phyloP scores from a whole-genome alignment of 345 rosid genomes.

The Excoecaria cochinchinensis region DNA sequence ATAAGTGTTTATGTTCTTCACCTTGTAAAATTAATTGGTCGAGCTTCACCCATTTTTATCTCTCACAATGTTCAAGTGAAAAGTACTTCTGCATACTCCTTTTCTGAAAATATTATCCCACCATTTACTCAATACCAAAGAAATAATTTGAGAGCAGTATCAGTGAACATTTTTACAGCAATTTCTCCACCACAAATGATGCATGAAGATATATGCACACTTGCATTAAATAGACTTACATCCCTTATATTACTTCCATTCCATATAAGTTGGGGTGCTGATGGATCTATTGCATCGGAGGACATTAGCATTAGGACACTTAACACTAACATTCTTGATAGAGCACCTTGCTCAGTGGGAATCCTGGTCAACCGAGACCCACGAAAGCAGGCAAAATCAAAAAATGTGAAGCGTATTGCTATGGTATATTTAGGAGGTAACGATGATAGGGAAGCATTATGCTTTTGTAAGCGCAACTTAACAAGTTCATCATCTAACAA shows the following conservation, averaged over 20 bases:
- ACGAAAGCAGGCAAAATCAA: neutral
- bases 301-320: slow-evolving; percentile 21
- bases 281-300: slow-evolving; percentile 25
- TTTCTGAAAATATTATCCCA: slow-evolving; percentile 26
- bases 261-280: slow-evolving; percentile 38
- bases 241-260: slow-evolving; percentile 40
- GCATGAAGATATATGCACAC: slow-evolving; percentile 40
- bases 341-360: slow-evolving; percentile 49
- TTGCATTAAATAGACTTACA: slow-evolving; percentile 35
- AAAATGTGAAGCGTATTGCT: slow-evolving; percentile 11
- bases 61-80: slow-evolving; percentile 15
- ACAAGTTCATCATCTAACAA: slow-evolving; percentile 9
- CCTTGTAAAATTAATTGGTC: slow-evolving; percentile 40
- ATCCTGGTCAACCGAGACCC: slow-evolving; percentile 41
- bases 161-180: slow-evolving; percentile 34
- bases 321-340: slow-evolving; percentile 37
- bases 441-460: slow-evolving; percentile 43
- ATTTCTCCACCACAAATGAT: slow-evolving; percentile 30
- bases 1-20: slow-evolving; percentile 27
- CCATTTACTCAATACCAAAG: slow-evolving; percentile 28
- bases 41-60: slow-evolving; percentile 35
- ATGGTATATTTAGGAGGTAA: slow-evolving; percentile 43
- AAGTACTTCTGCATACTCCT: neutral
- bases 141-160: slow-evolving; percentile 11
- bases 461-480: slow-evolving; percentile 31